Evolutionary conservation across 192 early-diverging fungal species (phyloP), one percentile per base, ranked within the genome.

Genomic region (Thamnidium elegans): DNA sequence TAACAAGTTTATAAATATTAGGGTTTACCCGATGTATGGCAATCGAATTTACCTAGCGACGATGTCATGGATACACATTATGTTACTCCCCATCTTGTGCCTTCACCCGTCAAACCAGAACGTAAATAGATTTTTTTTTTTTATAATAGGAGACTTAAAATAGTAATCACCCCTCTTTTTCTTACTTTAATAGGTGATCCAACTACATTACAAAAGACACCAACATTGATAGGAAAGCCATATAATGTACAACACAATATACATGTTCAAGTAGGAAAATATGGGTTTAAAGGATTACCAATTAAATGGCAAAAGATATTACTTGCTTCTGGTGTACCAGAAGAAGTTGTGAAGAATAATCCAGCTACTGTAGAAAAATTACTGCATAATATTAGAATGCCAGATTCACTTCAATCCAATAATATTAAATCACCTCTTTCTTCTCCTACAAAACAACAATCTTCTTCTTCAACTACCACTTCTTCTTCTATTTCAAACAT

Each of bases 1-100:
- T 50, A 20, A 50, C 19, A 66, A 15, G n/a, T 56, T 20, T 47
- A 19, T 48, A n/a, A n/a, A 21, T 30, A 43, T 31, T 55, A 76
- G 74, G 76, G 81, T 11, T 72, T 83, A 44, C 81, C 81, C n/a
- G 81, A 83, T 51, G 81, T 83, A 8, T 83, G 81, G 81, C 77
- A 78, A 48, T 73, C 77, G 36, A 74, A 66, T 31, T 58, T 83
- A 21, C 81, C 79, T 14, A 80, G 79, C 4, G 81, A 83, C 51
- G 81, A 81, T 68, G 67, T 80, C 8, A 50, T 83, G 9, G 71
- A 83, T 55, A 83, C 81, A 8, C 78, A 76, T 42, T 81, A 76
- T 52, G 77, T 83, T 60, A 81, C 72, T 31, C 81, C 81, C 1
- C 69, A 81, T 58, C 79, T 83, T 23, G 81, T 83, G 11, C 81